Evolutionary conservation across 345 rosid species (phyloP).

Genomic region (Brassica rapa): DNA sequence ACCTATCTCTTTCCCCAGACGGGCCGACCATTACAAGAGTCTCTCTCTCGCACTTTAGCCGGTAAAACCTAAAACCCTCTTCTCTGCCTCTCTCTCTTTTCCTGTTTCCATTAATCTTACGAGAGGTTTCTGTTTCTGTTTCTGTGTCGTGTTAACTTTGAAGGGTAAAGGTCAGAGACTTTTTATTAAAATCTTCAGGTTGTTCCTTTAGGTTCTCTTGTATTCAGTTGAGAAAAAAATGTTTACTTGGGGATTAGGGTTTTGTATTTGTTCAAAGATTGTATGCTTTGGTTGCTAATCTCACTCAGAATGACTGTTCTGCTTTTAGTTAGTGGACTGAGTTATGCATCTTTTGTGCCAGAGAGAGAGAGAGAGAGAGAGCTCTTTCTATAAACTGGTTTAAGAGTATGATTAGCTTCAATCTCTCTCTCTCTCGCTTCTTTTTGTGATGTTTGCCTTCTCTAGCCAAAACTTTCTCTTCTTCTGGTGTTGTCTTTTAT

Average conservation of each 20-base stretch:
- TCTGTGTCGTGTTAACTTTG: neutral
- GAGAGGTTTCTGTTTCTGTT: slow-evolving; percentile 5
- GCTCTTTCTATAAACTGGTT: neutral
- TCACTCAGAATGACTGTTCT: neutral
- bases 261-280: slow-evolving; percentile 7
- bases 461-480: neutral
- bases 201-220: slow-evolving; percentile 15
- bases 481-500: neutral
- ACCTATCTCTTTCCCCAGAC: slow-evolving; percentile 36
- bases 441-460: neutral
- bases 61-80: slow-evolving; percentile 19
- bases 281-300: neutral
- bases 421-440: neutral
- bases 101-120: neutral
- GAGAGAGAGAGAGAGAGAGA: neutral
- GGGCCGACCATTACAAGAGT: slow-evolving; percentile 35
- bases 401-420: neutral
- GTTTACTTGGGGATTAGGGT: slow-evolving; percentile 27
- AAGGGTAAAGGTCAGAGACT: neutral
- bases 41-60: slow-evolving; percentile 24
- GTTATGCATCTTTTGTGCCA: neutral
- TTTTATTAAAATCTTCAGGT: too few species aligned
- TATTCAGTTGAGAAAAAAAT: slow-evolving; percentile 17
- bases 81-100: neutral
- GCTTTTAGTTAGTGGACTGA: neutral